Conservation (phyloP, 2,329 filamentous ascomycete genomes). For the Helotiales sp. region DNA sequence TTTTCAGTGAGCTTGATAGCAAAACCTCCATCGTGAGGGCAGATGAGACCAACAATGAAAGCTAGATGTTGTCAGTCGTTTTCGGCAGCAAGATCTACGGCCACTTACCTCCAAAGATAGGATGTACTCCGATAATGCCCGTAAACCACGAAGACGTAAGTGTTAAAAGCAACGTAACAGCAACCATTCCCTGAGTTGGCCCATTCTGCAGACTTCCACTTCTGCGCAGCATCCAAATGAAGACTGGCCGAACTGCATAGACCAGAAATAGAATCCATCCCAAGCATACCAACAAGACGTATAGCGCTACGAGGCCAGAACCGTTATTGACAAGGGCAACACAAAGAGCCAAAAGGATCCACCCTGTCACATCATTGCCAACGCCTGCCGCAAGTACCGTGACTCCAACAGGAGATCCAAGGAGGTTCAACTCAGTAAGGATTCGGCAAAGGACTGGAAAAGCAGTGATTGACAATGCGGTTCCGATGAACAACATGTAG, state of each 20-base stretch:
- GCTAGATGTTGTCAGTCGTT: conserved; percentile 42
- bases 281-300: conserved; percentile 73
- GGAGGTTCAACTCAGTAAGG: conserved; percentile 83
- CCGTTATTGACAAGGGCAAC: conserved; percentile 90
- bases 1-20: conserved; percentile 91
- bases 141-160: conserved; percentile 85
- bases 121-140: conserved; percentile 85
- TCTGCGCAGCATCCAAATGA: conserved; percentile 71
- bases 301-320: conserved; percentile 79
- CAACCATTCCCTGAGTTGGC: conserved; percentile 81
- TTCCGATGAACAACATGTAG: conserved; percentile 81
- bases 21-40: conserved; percentile 86
- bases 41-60: conserved; percentile 86
- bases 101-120: conserved; percentile 71
- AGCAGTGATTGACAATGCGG: conserved; percentile 89
- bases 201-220: conserved; percentile 83
- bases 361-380: conserved; percentile 87
- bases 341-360: conserved; percentile 90
- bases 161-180: conserved; percentile 76
- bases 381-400: conserved; percentile 90
- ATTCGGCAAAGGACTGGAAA: conserved; percentile 94
- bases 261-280: conserved; percentile 77
- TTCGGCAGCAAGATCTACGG: neutral
- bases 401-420: conserved; percentile 79
- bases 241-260: conserved; percentile 69